Conservation (phyloP, 495 filamentous ascomycete genomes). For the Xylaria palmicola region DNA sequence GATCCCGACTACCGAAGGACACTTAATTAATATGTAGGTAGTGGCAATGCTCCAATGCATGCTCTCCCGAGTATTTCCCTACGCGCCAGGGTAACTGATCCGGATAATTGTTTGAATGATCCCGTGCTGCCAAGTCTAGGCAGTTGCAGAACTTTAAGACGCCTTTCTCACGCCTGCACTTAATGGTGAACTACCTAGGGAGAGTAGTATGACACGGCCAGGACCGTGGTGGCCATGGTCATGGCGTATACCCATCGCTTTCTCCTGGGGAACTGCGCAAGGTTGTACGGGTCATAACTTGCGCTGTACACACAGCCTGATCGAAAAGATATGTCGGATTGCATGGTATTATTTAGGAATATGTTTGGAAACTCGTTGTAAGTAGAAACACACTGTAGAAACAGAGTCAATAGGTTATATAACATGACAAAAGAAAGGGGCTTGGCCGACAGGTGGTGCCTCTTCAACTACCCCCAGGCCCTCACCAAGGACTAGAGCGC, state of each 20-base stretch:
- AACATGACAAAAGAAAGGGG: no score
- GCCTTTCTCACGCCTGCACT: not conserved
- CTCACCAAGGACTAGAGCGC: no score
- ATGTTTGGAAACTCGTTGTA: no score
- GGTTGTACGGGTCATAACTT: not conserved
- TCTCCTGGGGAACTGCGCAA: not conserved
- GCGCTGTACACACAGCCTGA: no score
- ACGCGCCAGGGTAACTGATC: not conserved
- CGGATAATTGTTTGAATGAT: constrained; percentile 3
- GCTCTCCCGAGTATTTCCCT: not conserved
- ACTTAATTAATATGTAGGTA: not conserved
- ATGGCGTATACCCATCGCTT: not conserved
- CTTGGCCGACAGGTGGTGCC: no score
- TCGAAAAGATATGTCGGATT: no score
- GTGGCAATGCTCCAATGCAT: not conserved
- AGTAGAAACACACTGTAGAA: no score
- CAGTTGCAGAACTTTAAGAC: not conserved
- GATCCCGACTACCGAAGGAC: not conserved
- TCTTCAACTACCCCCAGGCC: no score
- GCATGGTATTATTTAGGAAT: no score
- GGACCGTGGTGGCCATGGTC: not conserved
- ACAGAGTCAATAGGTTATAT: no score
- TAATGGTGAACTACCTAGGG: no score
- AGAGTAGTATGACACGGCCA: not conserved
- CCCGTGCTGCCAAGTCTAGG: not conserved